Percentiles rank a stretch among this genome's conserved stretches.
phyloP scores from a whole-genome alignment of 164 flowering plant genomes.

The Cinnamomum chago region DNA sequence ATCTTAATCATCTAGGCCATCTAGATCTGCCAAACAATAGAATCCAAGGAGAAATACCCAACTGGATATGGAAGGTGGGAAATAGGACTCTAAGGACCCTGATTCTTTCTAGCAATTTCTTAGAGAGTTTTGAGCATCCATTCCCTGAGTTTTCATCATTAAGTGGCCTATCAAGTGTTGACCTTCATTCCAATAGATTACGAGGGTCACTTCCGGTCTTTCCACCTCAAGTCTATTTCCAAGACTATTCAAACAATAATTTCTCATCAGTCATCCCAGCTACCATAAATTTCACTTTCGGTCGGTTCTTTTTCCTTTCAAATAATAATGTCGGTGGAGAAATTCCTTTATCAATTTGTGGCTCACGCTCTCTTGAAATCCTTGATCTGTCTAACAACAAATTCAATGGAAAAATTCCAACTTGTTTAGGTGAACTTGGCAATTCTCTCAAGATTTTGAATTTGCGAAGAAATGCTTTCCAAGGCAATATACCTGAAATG shows the following conservation, averaged over 20 bases:
- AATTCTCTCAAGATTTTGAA: background rate
- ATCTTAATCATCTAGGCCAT: background rate
- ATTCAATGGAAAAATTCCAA: background rate
- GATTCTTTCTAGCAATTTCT: background rate
- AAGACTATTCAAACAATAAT: background rate
- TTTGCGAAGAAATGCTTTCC: background rate
- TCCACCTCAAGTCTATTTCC: background rate
- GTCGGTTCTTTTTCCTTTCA: background rate
- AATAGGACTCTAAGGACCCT: background rate
- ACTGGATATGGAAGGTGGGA: constrained; percentile 1
- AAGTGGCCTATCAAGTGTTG: background rate
- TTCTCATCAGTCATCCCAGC: background rate
- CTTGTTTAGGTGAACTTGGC: background rate
- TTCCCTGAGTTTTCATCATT: background rate
- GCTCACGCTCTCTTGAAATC: background rate
- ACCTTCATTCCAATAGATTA: background rate
- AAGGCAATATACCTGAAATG: background rate
- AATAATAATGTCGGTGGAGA: background rate
- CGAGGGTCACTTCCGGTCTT: background rate
- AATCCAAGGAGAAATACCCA: constrained; percentile 2
- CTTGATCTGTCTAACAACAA: background rate
- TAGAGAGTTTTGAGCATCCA: background rate
- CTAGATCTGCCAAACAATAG: background rate
- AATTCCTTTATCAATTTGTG: background rate
- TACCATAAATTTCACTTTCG: no score